Base-by-base conservation (phyloP, 2,329 filamentous ascomycete species). In the Fusarium kyushuense region DNA sequence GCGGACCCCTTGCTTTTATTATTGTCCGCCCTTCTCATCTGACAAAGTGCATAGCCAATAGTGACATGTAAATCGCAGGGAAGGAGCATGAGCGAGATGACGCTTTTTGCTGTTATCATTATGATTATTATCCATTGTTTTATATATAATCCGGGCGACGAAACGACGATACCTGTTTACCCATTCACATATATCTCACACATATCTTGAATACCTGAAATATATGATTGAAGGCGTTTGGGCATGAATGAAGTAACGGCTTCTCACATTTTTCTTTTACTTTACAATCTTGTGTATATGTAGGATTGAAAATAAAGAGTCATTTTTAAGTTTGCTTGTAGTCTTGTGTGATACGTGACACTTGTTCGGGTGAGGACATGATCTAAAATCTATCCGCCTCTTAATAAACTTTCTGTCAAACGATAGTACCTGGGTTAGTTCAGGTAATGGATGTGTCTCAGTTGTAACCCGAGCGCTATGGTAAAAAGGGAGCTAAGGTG, bases 21-120 rank as follows among this genome's bases (percentile, higher is more conserved):
- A 32, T 36, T 32, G 61, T 58, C 61, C 61, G 61, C 61, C 41
- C 58, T 63, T 64, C 58, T 62, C 58, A 53, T 64, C 48, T 49
- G 54, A 63, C 46, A 30, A 63, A 63, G 36, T 43, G 63, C 64
- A 48, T 72, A 64, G 72, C 53, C 58, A 61, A 66, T 72, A 74
- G 72, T 74, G 69, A 74, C 70, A 72, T 72, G 70, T 65, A 46
- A 48, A 55, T 35, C 21, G 19, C 65, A 74, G 69, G 53, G 72
- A 73, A 51, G 57, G 58, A 42, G 19, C 54, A 23, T 70, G 48
- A 65, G 40, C n/a, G 27, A 3, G 10, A 43, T 21, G 21, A 55
- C 33, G 47, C 58, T 45, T 40, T 48, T 40, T 51, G 47, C 47
- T 51, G 5, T 16, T 29, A 51, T 51, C 21, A 25, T 48, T 48